Conservation (phyloP, 495 filamentous ascomycete species). For the Penicillium steckii region DNA sequence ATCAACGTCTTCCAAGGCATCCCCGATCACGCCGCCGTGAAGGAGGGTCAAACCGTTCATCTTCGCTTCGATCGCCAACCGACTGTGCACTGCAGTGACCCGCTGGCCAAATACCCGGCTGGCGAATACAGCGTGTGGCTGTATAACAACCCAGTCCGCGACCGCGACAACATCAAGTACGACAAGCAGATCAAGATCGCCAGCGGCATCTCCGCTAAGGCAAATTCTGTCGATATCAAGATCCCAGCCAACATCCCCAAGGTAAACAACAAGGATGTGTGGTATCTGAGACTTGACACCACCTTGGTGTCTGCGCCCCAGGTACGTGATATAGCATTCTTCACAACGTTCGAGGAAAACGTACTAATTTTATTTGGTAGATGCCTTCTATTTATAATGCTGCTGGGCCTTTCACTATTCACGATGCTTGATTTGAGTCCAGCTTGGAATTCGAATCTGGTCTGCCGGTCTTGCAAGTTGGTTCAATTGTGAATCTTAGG, state of each 20-base stretch:
- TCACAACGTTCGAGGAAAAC: neutral
- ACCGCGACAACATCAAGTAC: conserved; percentile 18
- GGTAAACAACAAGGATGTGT: conserved; percentile 30
- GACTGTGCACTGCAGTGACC: conserved; percentile 24
- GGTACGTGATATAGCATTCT: conserved; percentile 16
- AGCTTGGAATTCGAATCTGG: neutral
- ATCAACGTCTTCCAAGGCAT: conserved; percentile 39
- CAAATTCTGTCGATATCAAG: conserved; percentile 24
- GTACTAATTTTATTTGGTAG: conserved; percentile 11
- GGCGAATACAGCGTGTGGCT: conserved; percentile 30
- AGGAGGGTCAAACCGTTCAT: conserved; percentile 21
- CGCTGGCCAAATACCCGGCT: conserved; percentile 21
- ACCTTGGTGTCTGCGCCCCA: conserved; percentile 31
- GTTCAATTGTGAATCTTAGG: neutral
- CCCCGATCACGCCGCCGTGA: conserved; percentile 33
- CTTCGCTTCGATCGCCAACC: conserved; percentile 34
- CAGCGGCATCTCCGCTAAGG: conserved; percentile 17
- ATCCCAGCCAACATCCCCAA: conserved; percentile 29
- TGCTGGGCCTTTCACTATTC: conserved; percentile 30
- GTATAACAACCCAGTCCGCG: conserved; percentile 40
- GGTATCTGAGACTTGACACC: conserved; percentile 35
- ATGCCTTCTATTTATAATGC: conserved; percentile 35
- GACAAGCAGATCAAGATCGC: conserved; percentile 26
- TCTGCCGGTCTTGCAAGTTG: neutral
- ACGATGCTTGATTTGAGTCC: conserved; percentile 5